Conservation (phyloP, 345 rosid species). For the Eucalyptus lansdowneana region DNA sequence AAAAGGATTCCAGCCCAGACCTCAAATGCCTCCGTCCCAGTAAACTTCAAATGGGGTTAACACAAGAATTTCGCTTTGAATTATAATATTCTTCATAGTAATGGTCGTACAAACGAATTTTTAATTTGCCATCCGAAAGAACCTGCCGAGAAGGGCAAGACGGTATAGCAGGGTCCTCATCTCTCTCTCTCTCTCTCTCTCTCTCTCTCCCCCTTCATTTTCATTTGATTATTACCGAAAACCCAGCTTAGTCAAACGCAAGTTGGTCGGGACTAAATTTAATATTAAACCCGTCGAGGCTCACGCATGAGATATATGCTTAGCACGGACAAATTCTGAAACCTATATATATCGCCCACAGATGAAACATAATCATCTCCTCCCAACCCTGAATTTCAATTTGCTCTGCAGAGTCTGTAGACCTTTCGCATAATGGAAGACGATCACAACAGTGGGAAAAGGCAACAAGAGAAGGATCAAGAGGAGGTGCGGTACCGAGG, state of each 20-base stretch:
- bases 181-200: background rate
- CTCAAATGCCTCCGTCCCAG: background rate
- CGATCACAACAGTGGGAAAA: background rate
- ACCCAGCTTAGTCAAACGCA: background rate
- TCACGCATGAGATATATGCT: background rate
- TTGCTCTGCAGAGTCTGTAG: background rate
- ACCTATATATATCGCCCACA: background rate
- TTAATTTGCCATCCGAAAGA: background rate
- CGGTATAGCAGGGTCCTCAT: background rate
- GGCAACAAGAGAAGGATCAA: conserved; percentile 7
- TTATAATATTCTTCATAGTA: background rate
- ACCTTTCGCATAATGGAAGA: background rate
- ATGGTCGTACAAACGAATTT: conserved; percentile 8
- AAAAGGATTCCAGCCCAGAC: background rate
- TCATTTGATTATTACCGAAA: background rate
- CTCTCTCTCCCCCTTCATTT: background rate
- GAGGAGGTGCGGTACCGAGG: conserved; percentile 53
- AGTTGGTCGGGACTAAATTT: background rate
- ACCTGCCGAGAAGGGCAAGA: background rate
- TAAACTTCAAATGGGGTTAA: background rate
- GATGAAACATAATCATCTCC: background rate
- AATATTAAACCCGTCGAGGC: background rate
- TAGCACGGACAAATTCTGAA: background rate
- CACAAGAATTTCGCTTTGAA: background rate
- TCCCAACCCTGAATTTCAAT: background rate